Evolutionary conservation across 2,329 filamentous ascomycete genomes (phyloP).

Genomic region (Seiridium unicorne): DNA sequence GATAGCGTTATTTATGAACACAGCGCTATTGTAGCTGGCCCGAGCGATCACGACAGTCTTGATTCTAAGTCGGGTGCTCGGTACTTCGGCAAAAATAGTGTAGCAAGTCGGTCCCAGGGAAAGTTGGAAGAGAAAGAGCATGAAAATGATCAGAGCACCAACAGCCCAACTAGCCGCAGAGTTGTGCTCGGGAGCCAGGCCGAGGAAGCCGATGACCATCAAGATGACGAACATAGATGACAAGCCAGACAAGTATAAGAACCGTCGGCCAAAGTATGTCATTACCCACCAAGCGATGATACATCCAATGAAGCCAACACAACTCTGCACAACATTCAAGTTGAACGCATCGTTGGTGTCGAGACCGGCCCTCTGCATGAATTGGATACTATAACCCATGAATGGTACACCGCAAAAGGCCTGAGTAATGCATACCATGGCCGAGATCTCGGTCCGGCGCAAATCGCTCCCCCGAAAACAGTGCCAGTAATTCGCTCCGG

Average conservation of each 20-base stretch:
- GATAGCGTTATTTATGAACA: slow-evolving; percentile 7
- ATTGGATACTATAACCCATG: slow-evolving; percentile 9
- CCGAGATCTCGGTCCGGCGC: slow-evolving; percentile 9
- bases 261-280: slow-evolving; percentile 6
- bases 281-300: slow-evolving; percentile 8
- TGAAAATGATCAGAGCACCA: slow-evolving; percentile 9
- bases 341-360: not conserved
- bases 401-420: slow-evolving; percentile 10
- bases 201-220: slow-evolving; percentile 6
- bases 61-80: slow-evolving; percentile 8
- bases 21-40: slow-evolving; percentile 7
- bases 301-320: slow-evolving; percentile 8
- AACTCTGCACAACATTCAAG: slow-evolving; percentile 7
- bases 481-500: slow-evolving; percentile 9
- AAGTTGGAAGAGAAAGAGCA: slow-evolving; percentile 11
- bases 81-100: slow-evolving; percentile 6
- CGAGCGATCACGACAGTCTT: slow-evolving; percentile 8
- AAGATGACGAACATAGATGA: slow-evolving; percentile 4
- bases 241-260: slow-evolving; percentile 2
- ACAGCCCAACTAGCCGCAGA: slow-evolving; percentile 9
- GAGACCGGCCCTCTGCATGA: slow-evolving; percentile 4
- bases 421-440: slow-evolving; percentile 10
- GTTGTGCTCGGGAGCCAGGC: slow-evolving; percentile 5
- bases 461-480: slow-evolving; percentile 8
- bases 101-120: slow-evolving; percentile 10